A percentile compares a stretch with the other conserved stretches of the same genome.
These are phyloP conservation scores for Friedmanniomyces simplex DNA, from an alignment of 495 filamentous ascomycete genomes.

Conservation along the genomic window DNA sequence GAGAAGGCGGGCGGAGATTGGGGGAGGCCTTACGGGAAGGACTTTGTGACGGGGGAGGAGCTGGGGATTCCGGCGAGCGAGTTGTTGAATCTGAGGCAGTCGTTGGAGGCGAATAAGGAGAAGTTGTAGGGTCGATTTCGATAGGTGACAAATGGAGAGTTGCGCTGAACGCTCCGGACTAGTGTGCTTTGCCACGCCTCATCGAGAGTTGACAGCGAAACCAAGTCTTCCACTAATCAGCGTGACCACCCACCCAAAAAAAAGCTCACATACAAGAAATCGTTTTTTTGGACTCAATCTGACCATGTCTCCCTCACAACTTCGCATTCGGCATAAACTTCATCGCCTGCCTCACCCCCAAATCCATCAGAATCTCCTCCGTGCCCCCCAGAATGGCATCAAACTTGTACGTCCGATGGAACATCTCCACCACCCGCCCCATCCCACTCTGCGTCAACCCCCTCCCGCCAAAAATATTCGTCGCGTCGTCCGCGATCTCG, in stretches of 20 bases:
- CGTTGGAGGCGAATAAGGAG: neutral
- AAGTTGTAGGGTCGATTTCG: neutral
- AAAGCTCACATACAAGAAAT: neutral
- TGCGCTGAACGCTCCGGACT: too few species aligned
- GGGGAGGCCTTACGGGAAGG: neutral
- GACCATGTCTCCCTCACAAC: slow-evolving; percentile 46
- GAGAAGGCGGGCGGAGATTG: neutral
- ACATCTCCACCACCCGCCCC: slow-evolving; percentile 71
- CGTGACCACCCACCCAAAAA: too few species aligned
- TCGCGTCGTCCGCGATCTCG: slow-evolving; percentile 71
- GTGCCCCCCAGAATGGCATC: slow-evolving; percentile 78
- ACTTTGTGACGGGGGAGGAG: neutral
- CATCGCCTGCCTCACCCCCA: slow-evolving; percentile 74
- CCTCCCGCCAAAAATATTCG: slow-evolving; percentile 80
- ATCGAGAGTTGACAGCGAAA: too few species aligned
- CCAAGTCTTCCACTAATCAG: too few species aligned
- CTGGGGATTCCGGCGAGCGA: neutral
- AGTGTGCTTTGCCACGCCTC: too few species aligned
- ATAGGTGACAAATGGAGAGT: too few species aligned
- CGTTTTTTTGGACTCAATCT: neutral
- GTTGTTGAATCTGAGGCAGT: neutral
- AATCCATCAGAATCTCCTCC: slow-evolving; percentile 73
- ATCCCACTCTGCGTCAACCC: slow-evolving; percentile 74
- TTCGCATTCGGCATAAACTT: slow-evolving; percentile 75
- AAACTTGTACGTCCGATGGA: slow-evolving; percentile 79